These are phyloP conservation scores for Dryadomyces quercus-mongolicae DNA, from an alignment of 2,329 filamentous ascomycete genomes.

Conservation along the genomic window DNA sequence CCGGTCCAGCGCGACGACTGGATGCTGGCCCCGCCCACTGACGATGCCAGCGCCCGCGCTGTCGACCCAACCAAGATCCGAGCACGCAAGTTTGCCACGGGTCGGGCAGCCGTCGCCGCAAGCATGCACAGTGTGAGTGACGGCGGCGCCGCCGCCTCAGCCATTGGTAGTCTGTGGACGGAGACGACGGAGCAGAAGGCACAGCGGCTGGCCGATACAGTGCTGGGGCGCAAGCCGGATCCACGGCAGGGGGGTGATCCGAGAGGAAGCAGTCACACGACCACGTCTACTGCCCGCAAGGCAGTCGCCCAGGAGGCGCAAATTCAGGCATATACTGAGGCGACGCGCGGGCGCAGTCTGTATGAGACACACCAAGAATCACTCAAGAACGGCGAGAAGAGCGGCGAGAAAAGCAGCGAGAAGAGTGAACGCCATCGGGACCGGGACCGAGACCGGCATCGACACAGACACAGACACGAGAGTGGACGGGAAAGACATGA, in stretches of 20 bases:
- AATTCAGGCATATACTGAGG: conserved; percentile 37
- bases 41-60: conserved; percentile 40
- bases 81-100: conserved; percentile 70
- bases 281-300: conserved; percentile 22
- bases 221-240: conserved; percentile 55
- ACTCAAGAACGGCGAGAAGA: conserved; percentile 7
- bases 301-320: conserved; percentile 41
- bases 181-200: conserved; percentile 86
- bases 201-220: conserved; percentile 65
- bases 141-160: conserved; percentile 14
- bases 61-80: conserved; percentile 76
- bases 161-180: conserved; percentile 66
- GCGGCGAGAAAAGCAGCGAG: background rate
- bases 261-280: too few relatives aligned
- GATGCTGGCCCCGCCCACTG: conserved; percentile 62
- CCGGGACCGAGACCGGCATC: conserved; percentile 22
- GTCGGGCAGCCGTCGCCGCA: conserved; percentile 24
- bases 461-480: conserved; percentile 18
- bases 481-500: background rate
- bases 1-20: conserved; percentile 66
- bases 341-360: conserved; percentile 43
- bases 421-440: conserved; percentile 17
- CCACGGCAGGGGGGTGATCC: conserved; percentile 29
- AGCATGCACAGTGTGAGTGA: conserved; percentile 18
- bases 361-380: conserved; percentile 43